These are phyloP conservation scores for Beauveria rudraprayagi DNA, from an alignment of 2,329 filamentous ascomycete genomes.

Conservation along the genomic window DNA sequence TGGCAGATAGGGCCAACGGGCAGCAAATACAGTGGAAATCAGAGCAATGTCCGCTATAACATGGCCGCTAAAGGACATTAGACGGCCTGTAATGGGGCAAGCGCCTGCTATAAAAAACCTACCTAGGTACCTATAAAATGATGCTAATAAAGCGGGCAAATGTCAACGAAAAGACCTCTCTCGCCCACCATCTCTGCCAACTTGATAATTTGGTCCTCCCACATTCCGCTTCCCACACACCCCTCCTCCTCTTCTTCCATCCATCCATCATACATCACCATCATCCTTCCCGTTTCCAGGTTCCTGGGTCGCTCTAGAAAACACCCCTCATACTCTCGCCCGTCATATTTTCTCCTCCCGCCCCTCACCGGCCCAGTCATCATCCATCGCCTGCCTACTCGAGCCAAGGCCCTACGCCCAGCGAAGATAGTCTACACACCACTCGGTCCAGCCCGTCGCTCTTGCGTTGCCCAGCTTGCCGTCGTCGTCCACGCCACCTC, in stretches of 20 bases:
- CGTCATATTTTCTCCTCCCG: background rate
- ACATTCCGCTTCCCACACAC: background rate
- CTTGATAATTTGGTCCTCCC: background rate
- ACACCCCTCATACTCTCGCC: background rate
- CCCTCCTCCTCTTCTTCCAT: background rate
- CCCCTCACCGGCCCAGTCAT: background rate
- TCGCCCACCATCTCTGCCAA: background rate
- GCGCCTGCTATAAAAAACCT: too few species aligned
- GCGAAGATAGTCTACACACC: background rate
- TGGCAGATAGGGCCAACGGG: too few species aligned
- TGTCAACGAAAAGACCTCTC: background rate
- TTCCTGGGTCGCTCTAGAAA: background rate
- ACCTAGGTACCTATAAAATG: background rate
- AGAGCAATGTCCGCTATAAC: background rate
- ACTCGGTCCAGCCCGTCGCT: background rate
- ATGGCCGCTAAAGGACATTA: background rate
- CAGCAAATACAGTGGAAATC: background rate
- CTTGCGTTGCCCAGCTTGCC: background rate
- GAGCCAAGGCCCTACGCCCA: too few species aligned
- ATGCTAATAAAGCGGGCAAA: too few species aligned
- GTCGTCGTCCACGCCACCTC: background rate
- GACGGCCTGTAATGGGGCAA: background rate
- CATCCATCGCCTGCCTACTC: background rate
- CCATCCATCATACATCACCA: background rate
- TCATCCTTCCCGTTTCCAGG: background rate